Percentiles rank a stretch among this genome's conserved stretches.
Evolutionary conservation across 2,329 filamentous ascomycete species (phyloP).

Genomic region (Rhynchosporium graminicola): DNA sequence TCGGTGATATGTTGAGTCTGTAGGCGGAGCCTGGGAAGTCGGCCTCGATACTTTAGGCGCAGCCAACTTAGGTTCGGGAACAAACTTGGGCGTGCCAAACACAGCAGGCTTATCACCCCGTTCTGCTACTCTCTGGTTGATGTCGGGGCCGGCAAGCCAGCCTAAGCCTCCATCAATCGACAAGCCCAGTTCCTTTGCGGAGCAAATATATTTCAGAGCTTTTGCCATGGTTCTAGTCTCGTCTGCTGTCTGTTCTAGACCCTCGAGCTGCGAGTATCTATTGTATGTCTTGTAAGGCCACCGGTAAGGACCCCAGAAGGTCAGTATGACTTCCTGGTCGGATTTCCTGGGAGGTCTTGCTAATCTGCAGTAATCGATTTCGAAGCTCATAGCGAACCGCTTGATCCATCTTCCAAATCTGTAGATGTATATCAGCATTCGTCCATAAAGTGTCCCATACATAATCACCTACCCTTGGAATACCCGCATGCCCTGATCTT

Average conservation of each 20-base stretch:
- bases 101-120: conserved; percentile 44
- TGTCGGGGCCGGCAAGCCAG: conserved; percentile 64
- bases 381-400: conserved; percentile 67
- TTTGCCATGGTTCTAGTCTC: conserved; percentile 61
- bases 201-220: conserved; percentile 57
- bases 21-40: not conserved
- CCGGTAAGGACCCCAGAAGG: conserved; percentile 65
- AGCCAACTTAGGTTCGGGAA: conserved; percentile 39
- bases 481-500: conserved; percentile 56
- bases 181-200: conserved; percentile 63
- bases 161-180: conserved; percentile 69
- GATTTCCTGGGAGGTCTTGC: conserved; percentile 57
- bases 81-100: conserved; percentile 47
- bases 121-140: conserved; percentile 48
- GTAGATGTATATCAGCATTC: conserved; percentile 12
- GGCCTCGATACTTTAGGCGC: not conserved
- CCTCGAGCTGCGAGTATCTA: conserved; percentile 59
- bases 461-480: conserved; percentile 48
- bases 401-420: conserved; percentile 59
- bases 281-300: conserved; percentile 63
- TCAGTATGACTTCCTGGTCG: conserved; percentile 53
- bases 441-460: not conserved
- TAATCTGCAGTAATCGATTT: conserved; percentile 58
- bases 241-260: conserved; percentile 63
- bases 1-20: not conserved